Conservation (phyloP, 345 rosid genomes). For the Pugionium cornutum region DNA sequence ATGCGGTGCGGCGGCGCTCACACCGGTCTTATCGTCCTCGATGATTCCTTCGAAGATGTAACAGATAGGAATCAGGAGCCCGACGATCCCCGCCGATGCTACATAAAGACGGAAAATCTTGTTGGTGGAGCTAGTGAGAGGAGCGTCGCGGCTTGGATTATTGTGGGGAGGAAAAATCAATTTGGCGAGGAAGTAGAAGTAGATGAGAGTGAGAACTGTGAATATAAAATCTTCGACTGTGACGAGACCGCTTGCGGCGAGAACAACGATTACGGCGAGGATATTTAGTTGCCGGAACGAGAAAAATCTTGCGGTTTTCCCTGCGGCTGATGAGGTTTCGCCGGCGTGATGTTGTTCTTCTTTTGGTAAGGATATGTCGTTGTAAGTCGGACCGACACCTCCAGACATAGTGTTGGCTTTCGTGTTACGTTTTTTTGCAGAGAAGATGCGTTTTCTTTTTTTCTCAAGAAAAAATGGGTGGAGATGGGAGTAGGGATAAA, state of each 20-base stretch:
- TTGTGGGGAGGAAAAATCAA: conserved; percentile 56
- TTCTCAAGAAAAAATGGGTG: conserved; percentile 14
- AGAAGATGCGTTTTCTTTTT: neutral
- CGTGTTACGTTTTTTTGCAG: neutral
- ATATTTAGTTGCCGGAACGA: conserved; percentile 64
- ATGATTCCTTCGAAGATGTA: conserved; percentile 75
- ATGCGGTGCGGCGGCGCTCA: conserved; percentile 80
- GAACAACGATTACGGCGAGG: conserved; percentile 57
- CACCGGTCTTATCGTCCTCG: conserved; percentile 67
- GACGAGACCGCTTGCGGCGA: conserved; percentile 73
- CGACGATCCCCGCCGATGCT: conserved; percentile 51
- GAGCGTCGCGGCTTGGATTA: conserved; percentile 41
- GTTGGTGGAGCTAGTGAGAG: conserved; percentile 46
- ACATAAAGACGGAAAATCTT: conserved; percentile 54
- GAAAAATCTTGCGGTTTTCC: conserved; percentile 34
- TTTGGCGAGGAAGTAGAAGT: conserved; percentile 63
- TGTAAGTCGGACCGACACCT: conserved; percentile 63
- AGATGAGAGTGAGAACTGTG: conserved; percentile 50
- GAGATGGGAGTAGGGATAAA: conserved; percentile 10
- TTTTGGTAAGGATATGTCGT: conserved; percentile 56
- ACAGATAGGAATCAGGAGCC: conserved; percentile 63
- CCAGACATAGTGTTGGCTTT: conserved; percentile 58
- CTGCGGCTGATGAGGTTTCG: conserved; percentile 24
- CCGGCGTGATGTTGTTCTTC: conserved; percentile 43
- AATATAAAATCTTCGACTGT: conserved; percentile 58